Evolutionary conservation across 208 protist genomes (phyloP).

Genomic region (Leishmania braziliensis): DNA sequence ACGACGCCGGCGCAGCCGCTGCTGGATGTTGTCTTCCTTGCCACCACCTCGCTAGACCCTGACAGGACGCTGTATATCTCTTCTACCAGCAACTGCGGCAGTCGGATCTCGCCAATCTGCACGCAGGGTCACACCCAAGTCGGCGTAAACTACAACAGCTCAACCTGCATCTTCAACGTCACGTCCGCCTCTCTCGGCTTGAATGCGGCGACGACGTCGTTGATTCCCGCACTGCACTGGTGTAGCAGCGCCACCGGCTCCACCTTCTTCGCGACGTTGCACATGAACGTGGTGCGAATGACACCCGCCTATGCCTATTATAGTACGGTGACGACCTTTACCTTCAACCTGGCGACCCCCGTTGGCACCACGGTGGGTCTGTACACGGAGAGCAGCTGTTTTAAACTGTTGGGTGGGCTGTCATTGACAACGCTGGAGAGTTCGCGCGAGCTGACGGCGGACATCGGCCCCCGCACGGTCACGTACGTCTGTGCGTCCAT

Average conservation of each 20-base stretch:
- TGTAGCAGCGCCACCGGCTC: constrained; percentile 42
- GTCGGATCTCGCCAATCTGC: constrained; percentile 34
- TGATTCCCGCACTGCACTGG: constrained; percentile 51
- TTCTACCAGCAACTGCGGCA: constrained; percentile 22
- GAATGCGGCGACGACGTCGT: constrained; percentile 18
- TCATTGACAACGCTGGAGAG: constrained; percentile 10
- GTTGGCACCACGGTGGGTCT: constrained; percentile 49
- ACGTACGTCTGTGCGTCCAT: constrained; percentile 48
- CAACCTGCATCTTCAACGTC: constrained; percentile 56
- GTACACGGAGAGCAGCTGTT: constrained; percentile 37
- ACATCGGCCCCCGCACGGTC: constrained; percentile 18
- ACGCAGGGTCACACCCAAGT: constrained; percentile 26
- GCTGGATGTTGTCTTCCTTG: constrained; percentile 59
- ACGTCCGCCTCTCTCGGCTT: constrained; percentile 28
- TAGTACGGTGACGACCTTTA: constrained; percentile 22
- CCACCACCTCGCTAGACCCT: constrained; percentile 19
- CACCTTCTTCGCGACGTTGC: constrained; percentile 25
- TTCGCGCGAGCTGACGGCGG: constrained; percentile 18
- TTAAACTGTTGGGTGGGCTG: constrained; percentile 4
- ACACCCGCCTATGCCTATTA: constrained; percentile 38
- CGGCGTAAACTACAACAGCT: constrained; percentile 31
- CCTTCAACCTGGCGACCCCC: constrained; percentile 44
- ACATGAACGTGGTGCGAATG: constrained; percentile 36
- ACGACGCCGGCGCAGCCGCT: constrained; percentile 40
- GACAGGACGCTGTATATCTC: constrained; percentile 54